Percentiles rank a stretch among this genome's conserved stretches.
phyloP scores from a whole-genome alignment of 495 filamentous ascomycete species.

The Bacidia rubella region DNA sequence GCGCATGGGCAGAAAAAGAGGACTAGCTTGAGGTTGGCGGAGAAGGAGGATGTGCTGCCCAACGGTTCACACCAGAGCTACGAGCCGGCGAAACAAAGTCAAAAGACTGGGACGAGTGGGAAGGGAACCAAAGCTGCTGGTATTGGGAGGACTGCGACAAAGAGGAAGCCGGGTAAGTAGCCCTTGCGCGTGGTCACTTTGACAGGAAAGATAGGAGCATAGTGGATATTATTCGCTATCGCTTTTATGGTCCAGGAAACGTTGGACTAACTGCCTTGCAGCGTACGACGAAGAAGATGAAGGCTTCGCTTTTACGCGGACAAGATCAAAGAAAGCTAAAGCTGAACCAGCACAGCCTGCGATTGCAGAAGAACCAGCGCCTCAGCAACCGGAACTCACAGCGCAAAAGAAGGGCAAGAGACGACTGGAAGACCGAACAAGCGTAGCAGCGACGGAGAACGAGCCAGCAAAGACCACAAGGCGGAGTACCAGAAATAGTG shows the following conservation, averaged over 20 bases:
- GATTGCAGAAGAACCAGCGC: conserved; percentile 9
- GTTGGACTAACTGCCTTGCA: conserved; percentile 17
- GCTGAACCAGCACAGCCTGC: conserved; percentile 12
- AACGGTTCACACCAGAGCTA: conserved; percentile 12
- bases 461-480: conserved; percentile 8
- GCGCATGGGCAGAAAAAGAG: conserved; percentile 18
- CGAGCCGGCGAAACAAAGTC: conserved; percentile 12
- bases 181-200: neutral
- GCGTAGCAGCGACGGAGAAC: conserved; percentile 4
- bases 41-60: conserved; percentile 23
- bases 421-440: conserved; percentile 7
- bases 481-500: conserved; percentile 20
- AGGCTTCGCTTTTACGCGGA: conserved; percentile 41
- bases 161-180: conserved; percentile 36
- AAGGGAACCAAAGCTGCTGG: conserved; percentile 22
- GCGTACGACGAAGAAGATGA: conserved; percentile 42
- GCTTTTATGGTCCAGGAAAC: neutral
- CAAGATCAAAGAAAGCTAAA: conserved; percentile 32
- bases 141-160: conserved; percentile 18
- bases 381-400: conserved; percentile 24
- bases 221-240: neutral
- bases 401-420: conserved; percentile 20
- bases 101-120: conserved; percentile 6
- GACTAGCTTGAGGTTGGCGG: conserved; percentile 29
- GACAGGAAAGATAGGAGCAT: neutral